Base-by-base conservation (phyloP, 192 early-diverging fungal species). In the Linnemannia elongata region DNA sequence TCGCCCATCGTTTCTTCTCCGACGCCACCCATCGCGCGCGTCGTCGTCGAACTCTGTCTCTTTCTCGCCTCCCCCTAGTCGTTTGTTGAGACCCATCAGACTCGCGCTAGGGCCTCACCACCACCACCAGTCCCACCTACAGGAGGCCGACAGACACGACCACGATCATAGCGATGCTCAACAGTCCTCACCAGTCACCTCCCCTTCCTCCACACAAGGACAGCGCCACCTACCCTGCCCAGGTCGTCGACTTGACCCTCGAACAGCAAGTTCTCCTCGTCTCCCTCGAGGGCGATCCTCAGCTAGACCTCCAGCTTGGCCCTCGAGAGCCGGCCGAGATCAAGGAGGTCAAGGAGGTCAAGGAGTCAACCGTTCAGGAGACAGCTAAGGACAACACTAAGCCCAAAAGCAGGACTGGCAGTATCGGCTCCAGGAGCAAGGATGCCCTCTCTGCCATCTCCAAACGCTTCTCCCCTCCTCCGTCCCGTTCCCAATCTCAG, bases 391-490 rank as follows among this genome's bases (percentile, higher is more conserved):
- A n/a, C 24, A 66, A 39, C 35, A 74, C 38, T 60, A 73, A 45
- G 5, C 39, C 41, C 0, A 73, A 73, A 17, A 73, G 72, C 27
- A 73, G 72, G 27, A 27, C 44, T 73, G 41, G 44, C 18, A 70
- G 42, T 30, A 78, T 27, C 35, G 69, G 49, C 13, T 18, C 42
- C 4, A 78, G 73, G 38, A 33, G 63, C 18, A 81, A 81, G 45
- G 49, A 75, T 33, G 69, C 81, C 30, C 33, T 82, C 24, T 76
- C 81, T 9, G 81, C 81, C 13, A 24, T 82, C 30, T 77, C 81
- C 2, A 82, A 72, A 63, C 74, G 81, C 10, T 82, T 82, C 63
- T 66, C 81, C 36, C 74, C 81, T 13, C 63, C 80, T 3, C 81
- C 75, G 6, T 75, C 75, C n/a, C 41, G 60, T 33, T 33, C 69